Evolutionary conservation across 2,329 filamentous ascomycete genomes (phyloP), one percentile per base, ranked within the genome.

Genomic region (Clarireedia homoeocarpa): DNA sequence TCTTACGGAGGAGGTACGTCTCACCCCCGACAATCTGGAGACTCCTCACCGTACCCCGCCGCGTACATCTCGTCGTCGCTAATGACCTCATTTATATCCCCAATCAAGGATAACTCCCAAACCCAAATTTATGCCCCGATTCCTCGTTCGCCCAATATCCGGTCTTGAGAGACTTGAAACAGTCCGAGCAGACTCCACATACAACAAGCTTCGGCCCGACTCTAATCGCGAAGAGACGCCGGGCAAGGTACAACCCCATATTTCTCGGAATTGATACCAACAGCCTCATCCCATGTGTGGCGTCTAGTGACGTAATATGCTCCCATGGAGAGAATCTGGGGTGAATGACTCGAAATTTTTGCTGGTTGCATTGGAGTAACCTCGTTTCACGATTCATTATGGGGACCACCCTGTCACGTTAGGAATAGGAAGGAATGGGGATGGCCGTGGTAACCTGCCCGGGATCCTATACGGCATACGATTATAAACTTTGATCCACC

Each of bases 11-110:
- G 15, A 12, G 39, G 15, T 42, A n/a, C n/a, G 7, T 44, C n/a
- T 7, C 40, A 17, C 20, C 39, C 40, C 40, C 15, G 14, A 12
- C 27, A 34, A 55, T 42, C 44, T 49, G 45, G 36, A 48, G 36
- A 48, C 52, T 53, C 51, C 51, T 46, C 15, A 34, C 7, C 14
- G n/a, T 5, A 17, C 14, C 36, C 52, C 52, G 34, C 52, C 24
- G 44, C 24, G 26, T 34, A 42, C n/a, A 24, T 17, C n/a, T 20
- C 36, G 39, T 40, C n/a, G 15, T 17, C 15, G 20, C n/a, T 5
- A 6, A 54, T 54, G 51, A 54, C 51, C 39, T 54, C 47, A 48
- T 42, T 10, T 40, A n/a, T 38, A n/a, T 9, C 12, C 12, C 39
- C 40, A 10, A 42, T n/a, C 36, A 54, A 15, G 52, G 52, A 49